Evolutionary conservation across 2,329 filamentous ascomycete species (phyloP), one percentile per base, ranked within the genome.

Genomic region (Apiospora pterosperma): DNA sequence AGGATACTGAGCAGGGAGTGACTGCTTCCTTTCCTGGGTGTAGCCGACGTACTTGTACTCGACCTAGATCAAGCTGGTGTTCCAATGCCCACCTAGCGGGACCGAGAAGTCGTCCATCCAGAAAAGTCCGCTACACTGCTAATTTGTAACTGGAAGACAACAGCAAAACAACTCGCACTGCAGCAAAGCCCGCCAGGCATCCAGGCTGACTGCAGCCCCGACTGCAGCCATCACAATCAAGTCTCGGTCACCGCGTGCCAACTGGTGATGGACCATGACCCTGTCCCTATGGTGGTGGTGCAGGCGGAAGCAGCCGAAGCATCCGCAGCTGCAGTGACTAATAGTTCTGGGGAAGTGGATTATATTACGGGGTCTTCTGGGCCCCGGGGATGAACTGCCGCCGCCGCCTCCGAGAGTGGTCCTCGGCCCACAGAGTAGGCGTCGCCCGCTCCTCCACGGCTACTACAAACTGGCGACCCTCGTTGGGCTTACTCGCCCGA

Each of bases 401-500:
- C 58, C 34, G 25, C n/a, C 25, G 36, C 58, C 38, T 11, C 31
- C 28, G 25, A 25, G 23, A 52, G 44, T n/a, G 16, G 25, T 11
- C 25, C 14, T 31, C 23, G 14, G 42, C 23, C 23, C 28, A 16
- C 23, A 28, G 44, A 48, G 60, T 66, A 65, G 23, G 28, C 64
- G 36, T 60, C 62, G n/a, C 28, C 58, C 31, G 14, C 69, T 68
- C 34, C 65, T 66, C 23, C 66, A 60, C 21, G 59, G 58, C 48
- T 28, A n/a, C 4, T 34, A 12, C 48, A 55, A 4, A 25, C 48
- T n/a, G 70, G 69, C 44, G 69, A 73, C 7, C 66, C 67, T 60
- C 71, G 69, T 1, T 74, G 71, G 73, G 70, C 73, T 60, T 67
- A 44, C 23, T 73, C 69, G 2, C 62, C 71, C 4, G 72, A 68